Conservation (phyloP, 768 basidiomycete genomes). For the Suillus spraguei region DNA sequence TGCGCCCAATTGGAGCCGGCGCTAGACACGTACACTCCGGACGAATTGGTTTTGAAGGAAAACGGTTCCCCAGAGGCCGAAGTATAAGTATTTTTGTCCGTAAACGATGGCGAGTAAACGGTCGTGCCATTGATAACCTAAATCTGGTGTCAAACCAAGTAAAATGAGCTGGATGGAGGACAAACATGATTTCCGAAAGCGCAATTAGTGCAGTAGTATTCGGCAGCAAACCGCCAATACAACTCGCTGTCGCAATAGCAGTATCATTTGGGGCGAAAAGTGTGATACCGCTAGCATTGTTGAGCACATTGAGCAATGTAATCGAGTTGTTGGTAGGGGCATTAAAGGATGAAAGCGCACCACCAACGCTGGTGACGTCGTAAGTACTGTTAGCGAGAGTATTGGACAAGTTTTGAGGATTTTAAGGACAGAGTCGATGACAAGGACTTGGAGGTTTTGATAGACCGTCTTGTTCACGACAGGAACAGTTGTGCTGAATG, state of each 20-base stretch:
- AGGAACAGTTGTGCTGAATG: constrained; percentile 29
- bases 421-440: constrained; percentile 51
- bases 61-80: constrained; percentile 62
- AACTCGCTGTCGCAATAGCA: constrained; percentile 44
- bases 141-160: not conserved
- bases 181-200: constrained; percentile 65
- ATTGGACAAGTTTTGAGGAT: constrained; percentile 47
- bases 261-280: constrained; percentile 65
- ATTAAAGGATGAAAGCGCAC: constrained; percentile 24
- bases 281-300: constrained; percentile 54
- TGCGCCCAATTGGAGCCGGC: constrained; percentile 47
- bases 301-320: constrained; percentile 32
- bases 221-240: constrained; percentile 35
- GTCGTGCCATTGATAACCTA: constrained; percentile 71
- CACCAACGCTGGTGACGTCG: constrained; percentile 45
- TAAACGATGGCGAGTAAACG: constrained; percentile 58
- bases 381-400: constrained; percentile 40
- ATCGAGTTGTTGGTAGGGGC: constrained; percentile 25
- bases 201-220: constrained; percentile 49
- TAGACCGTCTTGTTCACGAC: constrained; percentile 42
- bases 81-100: constrained; percentile 37
- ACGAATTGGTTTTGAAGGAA: constrained; percentile 52
- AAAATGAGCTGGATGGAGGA: not conserved
- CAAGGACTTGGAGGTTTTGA: constrained; percentile 47
- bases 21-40: constrained; percentile 57